These are phyloP conservation scores for Stentor coeruleus DNA, from an alignment of 73 alveolate species.

Conservation along the genomic window DNA sequence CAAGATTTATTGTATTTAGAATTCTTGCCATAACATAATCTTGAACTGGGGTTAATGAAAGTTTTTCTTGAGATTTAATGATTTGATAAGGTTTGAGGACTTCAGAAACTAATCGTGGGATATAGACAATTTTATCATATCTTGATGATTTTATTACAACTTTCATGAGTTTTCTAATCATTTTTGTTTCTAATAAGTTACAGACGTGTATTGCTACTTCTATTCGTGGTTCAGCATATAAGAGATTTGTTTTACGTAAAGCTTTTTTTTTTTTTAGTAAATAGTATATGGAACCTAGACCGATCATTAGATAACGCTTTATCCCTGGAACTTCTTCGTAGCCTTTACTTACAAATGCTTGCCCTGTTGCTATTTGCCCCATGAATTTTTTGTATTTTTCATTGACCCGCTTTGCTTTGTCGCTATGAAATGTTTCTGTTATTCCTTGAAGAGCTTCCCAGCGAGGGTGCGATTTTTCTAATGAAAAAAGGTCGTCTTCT, in stretches of 20 bases:
- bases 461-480: background rate
- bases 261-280: slow-evolving; percentile 10
- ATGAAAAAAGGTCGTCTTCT: slow-evolving; percentile 29
- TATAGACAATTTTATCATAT: slow-evolving; percentile 12
- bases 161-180: slow-evolving; percentile 30
- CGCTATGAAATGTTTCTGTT: background rate
- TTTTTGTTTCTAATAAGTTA: slow-evolving; percentile 31
- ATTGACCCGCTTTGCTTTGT: background rate
- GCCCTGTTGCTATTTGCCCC: background rate
- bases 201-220: slow-evolving; percentile 28
- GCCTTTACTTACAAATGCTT: background rate
- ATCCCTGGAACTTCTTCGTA: background rate
- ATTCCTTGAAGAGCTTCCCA: background rate
- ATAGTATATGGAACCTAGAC: slow-evolving; percentile 13
- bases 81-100: background rate
- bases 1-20: background rate
- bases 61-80: background rate
- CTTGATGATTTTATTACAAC: slow-evolving; percentile 19
- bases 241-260: background rate
- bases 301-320: background rate
- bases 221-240: background rate
- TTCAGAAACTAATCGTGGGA: slow-evolving; percentile 30
- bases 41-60: background rate
- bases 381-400: background rate
- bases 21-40: background rate